These are phyloP conservation scores for Streptanthus diversifolius DNA, from an alignment of 345 rosid species.

Conservation along the genomic window DNA sequence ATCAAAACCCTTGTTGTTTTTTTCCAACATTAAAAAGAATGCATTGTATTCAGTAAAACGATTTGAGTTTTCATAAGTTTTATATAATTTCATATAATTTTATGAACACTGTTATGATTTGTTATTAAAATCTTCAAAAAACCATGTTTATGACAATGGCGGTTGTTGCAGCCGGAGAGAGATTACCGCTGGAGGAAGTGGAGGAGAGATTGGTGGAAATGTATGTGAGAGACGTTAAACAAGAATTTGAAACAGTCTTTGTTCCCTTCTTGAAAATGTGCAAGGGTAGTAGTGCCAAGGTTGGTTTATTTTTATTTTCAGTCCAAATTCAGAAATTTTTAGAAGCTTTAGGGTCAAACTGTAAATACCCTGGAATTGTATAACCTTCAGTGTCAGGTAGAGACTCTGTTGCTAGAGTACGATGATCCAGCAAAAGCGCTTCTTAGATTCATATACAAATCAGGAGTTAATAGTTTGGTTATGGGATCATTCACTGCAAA, in stretches of 20 bases:
- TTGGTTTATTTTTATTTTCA: background rate
- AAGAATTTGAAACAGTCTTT: slow-evolving; percentile 46
- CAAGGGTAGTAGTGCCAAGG: slow-evolving; percentile 39
- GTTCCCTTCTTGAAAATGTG: slow-evolving; percentile 57
- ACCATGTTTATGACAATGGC: background rate
- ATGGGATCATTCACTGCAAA: slow-evolving; percentile 64
- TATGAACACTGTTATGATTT: background rate
- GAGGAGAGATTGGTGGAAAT: slow-evolving; percentile 60
- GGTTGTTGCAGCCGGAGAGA: slow-evolving; percentile 52
- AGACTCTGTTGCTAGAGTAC: slow-evolving; percentile 62
- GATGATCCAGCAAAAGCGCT: slow-evolving; percentile 68
- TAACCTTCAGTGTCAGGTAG: slow-evolving; percentile 45
- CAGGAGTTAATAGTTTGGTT: slow-evolving; percentile 53
- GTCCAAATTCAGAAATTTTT: background rate
- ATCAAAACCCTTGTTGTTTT: background rate
- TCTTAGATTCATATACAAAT: slow-evolving; percentile 43
- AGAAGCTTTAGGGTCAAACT: background rate
- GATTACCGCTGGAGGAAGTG: slow-evolving; percentile 55
- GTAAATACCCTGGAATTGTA: background rate
- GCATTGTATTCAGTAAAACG: background rate
- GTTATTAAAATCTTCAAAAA: no score
- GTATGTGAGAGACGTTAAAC: slow-evolving; percentile 59
- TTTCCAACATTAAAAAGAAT: background rate
- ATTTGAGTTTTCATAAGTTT: background rate
- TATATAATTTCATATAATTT: background rate